Evolutionary conservation across 768 basidiomycete genomes (phyloP).

Genomic region (Lactarius quietus): DNA sequence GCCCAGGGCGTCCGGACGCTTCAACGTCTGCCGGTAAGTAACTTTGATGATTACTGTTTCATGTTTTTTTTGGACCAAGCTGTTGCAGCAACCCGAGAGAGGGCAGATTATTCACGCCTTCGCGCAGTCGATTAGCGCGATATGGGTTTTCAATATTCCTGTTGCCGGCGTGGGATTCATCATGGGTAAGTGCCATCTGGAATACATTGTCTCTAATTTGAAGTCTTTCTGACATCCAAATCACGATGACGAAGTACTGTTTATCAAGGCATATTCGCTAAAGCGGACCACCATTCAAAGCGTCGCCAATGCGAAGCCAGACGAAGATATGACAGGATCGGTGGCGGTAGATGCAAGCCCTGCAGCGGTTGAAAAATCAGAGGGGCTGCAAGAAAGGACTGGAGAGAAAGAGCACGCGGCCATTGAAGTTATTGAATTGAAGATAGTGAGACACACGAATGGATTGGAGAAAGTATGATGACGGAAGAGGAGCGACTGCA

Average conservation of each 20-base stretch:
- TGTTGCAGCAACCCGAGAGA: conserved; percentile 31
- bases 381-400: background rate
- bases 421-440: background rate
- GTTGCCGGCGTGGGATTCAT: conserved; percentile 36
- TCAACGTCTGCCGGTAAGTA: conserved; percentile 26
- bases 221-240: background rate
- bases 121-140: conserved; percentile 35
- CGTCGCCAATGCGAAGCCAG: conserved; percentile 26
- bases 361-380: conserved; percentile 10
- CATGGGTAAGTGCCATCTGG: conserved; percentile 26
- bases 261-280: conserved; percentile 38
- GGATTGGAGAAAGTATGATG: background rate
- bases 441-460: no score
- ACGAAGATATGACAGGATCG: conserved; percentile 8
- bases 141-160: conserved; percentile 40
- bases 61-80: background rate
- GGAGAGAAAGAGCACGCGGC: background rate
- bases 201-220: background rate
- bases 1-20: conserved; percentile 30
- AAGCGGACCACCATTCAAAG: conserved; percentile 28
- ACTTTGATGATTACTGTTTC: background rate
- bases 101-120: conserved; percentile 38
- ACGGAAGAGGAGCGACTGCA: no score
- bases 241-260: conserved; percentile 28
- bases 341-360: conserved; percentile 7